These are phyloP conservation scores for Sarocladium oryzae DNA, from an alignment of 2,329 filamentous ascomycete genomes.

Conservation along the genomic window DNA sequence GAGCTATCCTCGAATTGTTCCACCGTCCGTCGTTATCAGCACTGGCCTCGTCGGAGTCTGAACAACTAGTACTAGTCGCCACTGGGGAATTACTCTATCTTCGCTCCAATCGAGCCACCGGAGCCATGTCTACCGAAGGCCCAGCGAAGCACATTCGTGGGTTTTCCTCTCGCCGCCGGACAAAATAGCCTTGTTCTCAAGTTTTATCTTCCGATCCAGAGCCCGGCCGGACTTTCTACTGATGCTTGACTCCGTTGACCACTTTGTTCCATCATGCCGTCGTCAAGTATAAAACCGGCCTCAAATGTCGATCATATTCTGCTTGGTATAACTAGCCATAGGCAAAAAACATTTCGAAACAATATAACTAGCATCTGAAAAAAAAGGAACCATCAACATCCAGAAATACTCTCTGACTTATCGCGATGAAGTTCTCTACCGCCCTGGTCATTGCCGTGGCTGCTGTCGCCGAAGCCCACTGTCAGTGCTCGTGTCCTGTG, in stretches of 20 bases:
- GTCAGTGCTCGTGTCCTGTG: slow-evolving; percentile 19
- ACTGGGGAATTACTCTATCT: not conserved
- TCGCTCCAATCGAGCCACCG: not conserved
- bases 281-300: not conserved
- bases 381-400: no score
- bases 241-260: not conserved
- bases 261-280: not conserved
- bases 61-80: not conserved
- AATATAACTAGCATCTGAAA: no score
- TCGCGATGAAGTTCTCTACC: slow-evolving; percentile 5
- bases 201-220: not conserved
- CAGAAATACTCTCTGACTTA: no score
- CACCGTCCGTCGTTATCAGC: not conserved
- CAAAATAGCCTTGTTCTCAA: not conserved
- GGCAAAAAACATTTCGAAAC: no score
- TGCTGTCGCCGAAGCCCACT: slow-evolving; percentile 28
- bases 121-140: slow-evolving; percentile 1
- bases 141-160: slow-evolving; percentile 6
- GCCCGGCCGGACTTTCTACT: not conserved
- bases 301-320: not conserved
- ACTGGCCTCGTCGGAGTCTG: not conserved
- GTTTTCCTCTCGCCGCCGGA: not conserved
- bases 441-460: not conserved
- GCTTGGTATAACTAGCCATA: no score
- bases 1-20: not conserved